These are phyloP conservation scores for Acacia acuminata DNA, from an alignment of 306 rosid genomes.

Conservation along the genomic window DNA sequence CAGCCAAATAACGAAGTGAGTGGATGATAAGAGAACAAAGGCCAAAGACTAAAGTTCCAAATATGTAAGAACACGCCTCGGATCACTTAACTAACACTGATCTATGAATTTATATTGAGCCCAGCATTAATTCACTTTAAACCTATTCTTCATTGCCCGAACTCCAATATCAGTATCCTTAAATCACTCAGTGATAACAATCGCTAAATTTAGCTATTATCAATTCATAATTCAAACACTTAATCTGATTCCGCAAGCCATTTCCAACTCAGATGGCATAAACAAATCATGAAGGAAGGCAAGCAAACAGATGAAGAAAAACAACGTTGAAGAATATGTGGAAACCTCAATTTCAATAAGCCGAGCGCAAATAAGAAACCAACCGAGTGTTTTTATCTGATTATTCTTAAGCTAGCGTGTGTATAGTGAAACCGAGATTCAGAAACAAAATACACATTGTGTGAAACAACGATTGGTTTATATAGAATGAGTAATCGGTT, in stretches of 20 bases:
- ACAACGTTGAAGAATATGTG: slow-evolving; percentile 5
- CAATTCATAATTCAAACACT: not conserved
- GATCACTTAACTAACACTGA: not conserved
- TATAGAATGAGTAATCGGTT: slow-evolving; percentile 9
- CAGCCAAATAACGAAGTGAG: slow-evolving; percentile 4
- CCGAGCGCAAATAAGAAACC: not conserved
- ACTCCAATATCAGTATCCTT: not conserved
- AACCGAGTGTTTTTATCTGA: not conserved
- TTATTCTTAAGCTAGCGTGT: not conserved
- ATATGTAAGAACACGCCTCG: not conserved
- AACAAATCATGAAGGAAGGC: not conserved
- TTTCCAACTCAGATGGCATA: not conserved
- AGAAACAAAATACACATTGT: not conserved
- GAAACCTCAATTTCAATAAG: not conserved
- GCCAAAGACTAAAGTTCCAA: not conserved
- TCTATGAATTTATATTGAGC: not conserved
- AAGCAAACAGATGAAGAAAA: not conserved
- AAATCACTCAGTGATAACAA: not conserved
- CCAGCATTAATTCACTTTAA: not conserved
- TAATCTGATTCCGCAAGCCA: not conserved
- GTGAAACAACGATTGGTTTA: not conserved
- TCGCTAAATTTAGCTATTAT: not conserved
- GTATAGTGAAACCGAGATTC: not conserved
- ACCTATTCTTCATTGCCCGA: not conserved
- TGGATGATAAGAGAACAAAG: not conserved